phyloP scores from a whole-genome alignment of 345 rosid species.

The Salix arbutifolia region DNA sequence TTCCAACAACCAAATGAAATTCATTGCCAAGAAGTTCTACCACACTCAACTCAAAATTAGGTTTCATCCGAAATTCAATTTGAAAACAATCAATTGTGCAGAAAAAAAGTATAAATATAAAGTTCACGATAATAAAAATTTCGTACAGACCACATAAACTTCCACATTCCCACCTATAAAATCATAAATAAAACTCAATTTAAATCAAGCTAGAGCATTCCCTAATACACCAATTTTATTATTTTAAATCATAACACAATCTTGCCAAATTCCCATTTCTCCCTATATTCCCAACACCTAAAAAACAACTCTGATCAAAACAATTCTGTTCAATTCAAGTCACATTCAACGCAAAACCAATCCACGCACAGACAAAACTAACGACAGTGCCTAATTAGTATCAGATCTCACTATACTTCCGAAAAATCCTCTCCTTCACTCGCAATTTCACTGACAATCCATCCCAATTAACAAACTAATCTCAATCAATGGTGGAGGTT shows the following conservation, averaged over 20 bases:
- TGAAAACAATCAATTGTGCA: background rate
- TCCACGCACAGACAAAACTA: background rate
- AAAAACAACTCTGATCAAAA: background rate
- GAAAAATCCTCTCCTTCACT: background rate
- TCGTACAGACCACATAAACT: background rate
- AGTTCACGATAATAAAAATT: background rate
- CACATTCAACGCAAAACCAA: background rate
- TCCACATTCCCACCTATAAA: background rate
- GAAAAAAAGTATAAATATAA: background rate
- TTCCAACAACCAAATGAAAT: background rate
- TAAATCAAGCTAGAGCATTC: constrained; percentile 1
- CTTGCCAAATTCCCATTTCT: background rate
- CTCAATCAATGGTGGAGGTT: background rate
- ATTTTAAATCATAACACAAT: background rate
- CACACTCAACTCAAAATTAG: background rate
- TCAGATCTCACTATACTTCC: constrained; percentile 4
- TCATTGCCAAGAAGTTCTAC: background rate
- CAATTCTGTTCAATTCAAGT: background rate
- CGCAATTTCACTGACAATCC: background rate
- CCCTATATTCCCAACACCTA: background rate
- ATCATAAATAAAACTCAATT: background rate
- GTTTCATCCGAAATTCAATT: background rate
- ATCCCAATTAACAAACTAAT: background rate
- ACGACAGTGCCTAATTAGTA: background rate
- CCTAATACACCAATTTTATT: background rate